Evolutionary conservation across 2,329 filamentous ascomycete species (phyloP).

Genomic region (Pseudogymnoascus sp.): DNA sequence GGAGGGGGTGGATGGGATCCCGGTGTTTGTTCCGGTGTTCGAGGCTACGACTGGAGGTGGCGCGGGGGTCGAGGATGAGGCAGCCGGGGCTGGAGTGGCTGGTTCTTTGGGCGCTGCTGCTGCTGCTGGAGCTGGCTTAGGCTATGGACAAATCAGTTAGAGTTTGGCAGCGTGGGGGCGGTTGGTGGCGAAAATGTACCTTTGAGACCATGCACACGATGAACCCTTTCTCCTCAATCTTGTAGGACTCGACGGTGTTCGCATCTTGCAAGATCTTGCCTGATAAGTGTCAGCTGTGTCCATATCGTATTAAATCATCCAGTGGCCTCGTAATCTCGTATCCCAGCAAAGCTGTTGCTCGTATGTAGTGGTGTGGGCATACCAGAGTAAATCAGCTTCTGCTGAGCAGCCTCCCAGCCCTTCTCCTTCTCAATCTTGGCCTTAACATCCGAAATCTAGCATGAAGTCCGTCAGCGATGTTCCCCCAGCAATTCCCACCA

Average conservation of each 20-base stretch:
- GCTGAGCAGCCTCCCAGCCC: slow-evolving; percentile 81
- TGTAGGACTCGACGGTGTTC: slow-evolving; percentile 92
- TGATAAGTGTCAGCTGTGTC: slow-evolving; percentile 30
- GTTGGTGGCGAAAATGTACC: slow-evolving; percentile 42
- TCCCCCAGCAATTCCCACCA: neutral
- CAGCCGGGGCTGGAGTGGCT: slow-evolving; percentile 54
- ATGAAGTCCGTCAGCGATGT: slow-evolving; percentile 9
- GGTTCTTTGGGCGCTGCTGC: slow-evolving; percentile 48
- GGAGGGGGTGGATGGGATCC: slow-evolving; percentile 41
- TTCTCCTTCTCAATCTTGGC: slow-evolving; percentile 86
- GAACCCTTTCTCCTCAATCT: slow-evolving; percentile 98
- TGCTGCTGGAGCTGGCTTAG: slow-evolving; percentile 52
- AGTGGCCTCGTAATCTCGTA: neutral
- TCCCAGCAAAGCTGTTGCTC: slow-evolving; percentile 21
- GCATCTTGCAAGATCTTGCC: slow-evolving; percentile 98
- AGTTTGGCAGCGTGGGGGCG: neutral
- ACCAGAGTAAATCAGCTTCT: slow-evolving; percentile 99
- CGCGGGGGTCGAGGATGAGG: slow-evolving; percentile 45
- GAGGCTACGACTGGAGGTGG: slow-evolving; percentile 50
- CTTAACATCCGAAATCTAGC: slow-evolving; percentile 81
- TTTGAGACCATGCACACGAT: slow-evolving; percentile 98
- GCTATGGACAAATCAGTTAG: slow-evolving; percentile 39
- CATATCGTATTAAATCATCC: neutral
- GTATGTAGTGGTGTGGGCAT: slow-evolving; percentile 27
- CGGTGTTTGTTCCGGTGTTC: slow-evolving; percentile 39